Conservation (phyloP, 768 basidiomycete species). For the Pleurotus eryngii region DNA sequence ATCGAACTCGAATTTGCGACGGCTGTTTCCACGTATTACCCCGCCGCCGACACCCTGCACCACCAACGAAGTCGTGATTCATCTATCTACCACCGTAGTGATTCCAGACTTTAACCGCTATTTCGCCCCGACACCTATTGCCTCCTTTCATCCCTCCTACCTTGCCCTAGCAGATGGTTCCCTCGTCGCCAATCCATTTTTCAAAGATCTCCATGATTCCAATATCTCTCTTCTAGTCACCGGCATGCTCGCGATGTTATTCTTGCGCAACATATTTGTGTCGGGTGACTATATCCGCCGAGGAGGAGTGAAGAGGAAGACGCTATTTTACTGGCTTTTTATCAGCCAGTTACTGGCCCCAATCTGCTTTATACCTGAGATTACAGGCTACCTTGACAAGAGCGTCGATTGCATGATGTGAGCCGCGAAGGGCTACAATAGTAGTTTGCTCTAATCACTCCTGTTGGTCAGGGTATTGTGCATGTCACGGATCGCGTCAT, state of each 20-base stretch:
- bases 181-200: constrained; percentile 45
- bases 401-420: constrained; percentile 45
- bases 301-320: constrained; percentile 55
- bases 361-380: constrained; percentile 36
- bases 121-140: constrained; percentile 37
- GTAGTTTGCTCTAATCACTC: background rate
- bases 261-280: constrained; percentile 48
- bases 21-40: constrained; percentile 30
- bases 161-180: constrained; percentile 52
- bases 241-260: constrained; percentile 48
- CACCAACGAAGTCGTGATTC: constrained; percentile 43
- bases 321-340: constrained; percentile 54
- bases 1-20: constrained; percentile 13
- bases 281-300: constrained; percentile 50
- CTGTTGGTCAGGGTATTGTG: constrained; percentile 29
- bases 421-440: constrained; percentile 17
- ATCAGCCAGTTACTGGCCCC: constrained; percentile 53
- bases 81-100: constrained; percentile 46
- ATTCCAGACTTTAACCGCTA: constrained; percentile 45
- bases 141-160: constrained; percentile 47
- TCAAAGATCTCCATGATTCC: constrained; percentile 37
- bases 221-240: constrained; percentile 43
- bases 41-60: constrained; percentile 30
- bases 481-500: constrained; percentile 31
- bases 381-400: constrained; percentile 43